phyloP scores from a whole-genome alignment of 2,329 filamentous ascomycete species.

The Ramularia endophylla region DNA sequence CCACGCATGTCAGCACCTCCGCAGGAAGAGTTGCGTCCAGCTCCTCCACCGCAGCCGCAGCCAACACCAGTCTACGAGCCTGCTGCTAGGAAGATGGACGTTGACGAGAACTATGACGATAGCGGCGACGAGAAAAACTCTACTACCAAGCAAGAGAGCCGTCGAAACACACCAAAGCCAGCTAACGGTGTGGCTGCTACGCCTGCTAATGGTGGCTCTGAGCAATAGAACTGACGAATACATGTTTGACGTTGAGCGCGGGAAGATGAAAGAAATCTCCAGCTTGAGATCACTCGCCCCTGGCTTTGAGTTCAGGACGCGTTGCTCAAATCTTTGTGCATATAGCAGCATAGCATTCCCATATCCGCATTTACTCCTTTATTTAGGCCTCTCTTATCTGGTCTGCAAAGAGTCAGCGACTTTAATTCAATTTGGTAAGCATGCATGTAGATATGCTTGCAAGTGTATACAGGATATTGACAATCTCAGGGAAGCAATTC shows the following conservation, averaged over 20 bases:
- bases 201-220: slow-evolving; percentile 9
- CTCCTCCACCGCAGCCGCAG: slow-evolving; percentile 34
- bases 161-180: slow-evolving; percentile 37
- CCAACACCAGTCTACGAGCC: slow-evolving; percentile 61
- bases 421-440: too few species aligned
- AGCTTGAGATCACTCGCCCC: too few species aligned
- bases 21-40: slow-evolving; percentile 38
- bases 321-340: too few species aligned
- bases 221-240: slow-evolving; percentile 12
- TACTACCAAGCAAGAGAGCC: slow-evolving; percentile 39
- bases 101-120: slow-evolving; percentile 97
- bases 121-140: slow-evolving; percentile 69
- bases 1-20: slow-evolving; percentile 47
- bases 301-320: background rate
- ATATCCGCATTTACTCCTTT: too few species aligned
- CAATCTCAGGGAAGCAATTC: too few species aligned
- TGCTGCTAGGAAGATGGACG: slow-evolving; percentile 89
- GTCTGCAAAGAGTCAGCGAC: too few species aligned
- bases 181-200: slow-evolving; percentile 17
- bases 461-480: too few species aligned
- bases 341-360: too few species aligned
- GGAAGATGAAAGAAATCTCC: background rate
- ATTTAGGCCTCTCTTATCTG: too few species aligned
- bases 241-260: background rate
- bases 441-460: too few species aligned